Evolutionary conservation across 345 rosid genomes (phyloP).

Genomic region (Citrus sp.): DNA sequence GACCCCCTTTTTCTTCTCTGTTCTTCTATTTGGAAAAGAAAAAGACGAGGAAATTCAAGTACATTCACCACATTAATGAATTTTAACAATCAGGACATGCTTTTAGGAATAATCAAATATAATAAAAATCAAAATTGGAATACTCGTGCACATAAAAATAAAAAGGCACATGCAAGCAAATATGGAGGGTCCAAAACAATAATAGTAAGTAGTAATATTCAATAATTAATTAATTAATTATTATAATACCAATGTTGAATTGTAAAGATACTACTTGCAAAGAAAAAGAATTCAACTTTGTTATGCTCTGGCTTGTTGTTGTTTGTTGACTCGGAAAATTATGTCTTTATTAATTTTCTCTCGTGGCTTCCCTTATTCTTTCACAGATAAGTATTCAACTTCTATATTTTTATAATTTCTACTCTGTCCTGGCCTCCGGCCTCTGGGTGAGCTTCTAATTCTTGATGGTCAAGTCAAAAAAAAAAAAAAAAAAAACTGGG

Average conservation of each 20-base stretch:
- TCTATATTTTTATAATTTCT: background rate
- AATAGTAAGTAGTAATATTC: conserved; percentile 4
- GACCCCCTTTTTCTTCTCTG: conserved; percentile 8
- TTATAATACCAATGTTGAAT: conserved; percentile 13
- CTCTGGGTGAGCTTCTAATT: background rate
- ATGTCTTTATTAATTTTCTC: background rate
- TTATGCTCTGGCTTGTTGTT: conserved; percentile 37
- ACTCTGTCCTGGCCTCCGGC: conserved; percentile 7
- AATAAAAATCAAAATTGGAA: conserved; percentile 22
- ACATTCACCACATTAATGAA: conserved; percentile 15
- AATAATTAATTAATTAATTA: conserved; percentile 1
- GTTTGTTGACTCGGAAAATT: conserved; percentile 54
- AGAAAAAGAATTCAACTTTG: conserved; percentile 22
- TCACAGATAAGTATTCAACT: background rate
- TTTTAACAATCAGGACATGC: conserved; percentile 18
- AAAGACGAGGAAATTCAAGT: background rate
- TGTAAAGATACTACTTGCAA: conserved; percentile 28
- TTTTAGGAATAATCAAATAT: conserved; percentile 8
- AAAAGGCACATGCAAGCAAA: conserved; percentile 21
- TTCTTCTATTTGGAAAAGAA: background rate
- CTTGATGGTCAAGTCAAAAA: conserved; percentile 4
- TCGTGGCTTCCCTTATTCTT: conserved; percentile 6
- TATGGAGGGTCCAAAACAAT: background rate
- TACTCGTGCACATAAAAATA: conserved; percentile 12
- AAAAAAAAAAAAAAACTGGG: background rate